Base-by-base conservation (phyloP, 1,139 yeast genomes). In the Candida neerlandica region DNA sequence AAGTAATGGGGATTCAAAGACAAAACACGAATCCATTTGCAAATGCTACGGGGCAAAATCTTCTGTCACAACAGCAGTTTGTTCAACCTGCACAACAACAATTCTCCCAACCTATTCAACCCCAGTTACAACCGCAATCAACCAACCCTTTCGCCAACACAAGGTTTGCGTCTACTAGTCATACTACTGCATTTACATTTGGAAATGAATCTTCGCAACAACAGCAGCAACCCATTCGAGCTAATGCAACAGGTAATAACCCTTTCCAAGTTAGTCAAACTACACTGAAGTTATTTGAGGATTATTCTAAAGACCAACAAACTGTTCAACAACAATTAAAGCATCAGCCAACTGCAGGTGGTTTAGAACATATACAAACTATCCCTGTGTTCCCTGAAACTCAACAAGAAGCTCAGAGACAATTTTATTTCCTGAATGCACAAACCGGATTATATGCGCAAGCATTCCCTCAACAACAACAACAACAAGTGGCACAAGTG, bases 351-450 rank as follows among this genome's bases (percentile, higher is more conserved):
- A 84, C 89, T 2, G 86, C 88, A 18, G 90, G 89, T 4, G 90
- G 90, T 0, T 73, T 82, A 51, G 90, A 85, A 61, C 70, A 71
- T 48, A 58, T 84, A 38, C 85, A 85, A 2, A 84, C 89, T 0
- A 65, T 81, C 2, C 78, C 89, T 3, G 86, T 84, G 1, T 85
- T 85, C 58, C 89, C 89, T 0, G 81, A 82, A 55, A 84, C 89
- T 7, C 82, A 78, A 58, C 68, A 64, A 50, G 75, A 71, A 40
- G 71, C 67, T 26, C 70, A 66, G 45, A 66, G 66, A 46, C 74
- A 76, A 47, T 67, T 61, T 41, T 67, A 62, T 53, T 64, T 74
- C 55, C 61, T 66, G 45, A 66, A 69, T 50, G 82, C 83, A 1
- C 62, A 64, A 34, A 54, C 63, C 19, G 80, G 80, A 43, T 61